A percentile compares a stretch with the other conserved stretches of the same genome.
phyloP scores from a whole-genome alignment of 1,284 basidiomycete genomes.

The Cutaneotrichosporon sp. region DNA sequence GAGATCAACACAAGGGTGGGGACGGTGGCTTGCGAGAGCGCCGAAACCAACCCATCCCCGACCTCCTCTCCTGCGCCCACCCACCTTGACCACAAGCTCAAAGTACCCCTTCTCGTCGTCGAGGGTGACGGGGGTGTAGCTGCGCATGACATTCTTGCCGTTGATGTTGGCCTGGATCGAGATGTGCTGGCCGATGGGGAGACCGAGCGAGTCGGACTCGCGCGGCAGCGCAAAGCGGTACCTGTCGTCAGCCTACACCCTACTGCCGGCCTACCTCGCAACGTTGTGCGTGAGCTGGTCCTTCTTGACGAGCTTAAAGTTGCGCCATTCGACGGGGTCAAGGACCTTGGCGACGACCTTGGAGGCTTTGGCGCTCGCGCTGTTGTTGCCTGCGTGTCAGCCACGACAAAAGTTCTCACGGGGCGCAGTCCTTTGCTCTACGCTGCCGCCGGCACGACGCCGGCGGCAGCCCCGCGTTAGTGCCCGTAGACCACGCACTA shows the following conservation, averaged over 20 bases:
- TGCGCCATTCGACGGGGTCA: conserved; percentile 58
- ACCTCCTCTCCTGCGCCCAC: conserved; percentile 3
- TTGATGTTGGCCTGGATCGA: conserved; percentile 84
- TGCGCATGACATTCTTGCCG: conserved; percentile 84
- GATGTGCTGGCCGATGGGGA: conserved; percentile 97
- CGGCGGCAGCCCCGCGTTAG: no score
- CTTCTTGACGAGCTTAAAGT: conserved; percentile 77
- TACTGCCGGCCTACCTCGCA: conserved; percentile 61
- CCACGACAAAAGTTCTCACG: no score
- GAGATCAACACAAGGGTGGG: background rate
- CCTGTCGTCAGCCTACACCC: conserved; percentile 52
- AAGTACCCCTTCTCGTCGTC: conserved; percentile 91
- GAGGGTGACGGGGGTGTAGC: conserved; percentile 91
- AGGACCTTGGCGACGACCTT: conserved; percentile 25
- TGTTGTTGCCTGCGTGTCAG: no score
- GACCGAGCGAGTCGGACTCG: conserved; percentile 72
- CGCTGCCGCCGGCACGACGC: no score
- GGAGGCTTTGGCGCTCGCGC: no score
- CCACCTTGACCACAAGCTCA: conserved; percentile 92
- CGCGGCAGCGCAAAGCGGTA: conserved; percentile 86
- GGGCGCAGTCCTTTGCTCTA: no score
- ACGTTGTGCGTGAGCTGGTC: conserved; percentile 89
- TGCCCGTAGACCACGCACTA: conserved; percentile 2
- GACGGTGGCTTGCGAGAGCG: background rate
- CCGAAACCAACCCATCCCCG: no score